Evolutionary conservation across 2,329 filamentous ascomycete species (phyloP), one percentile per base, ranked within the genome.

Genomic region (Bimuria novae-zelandiae): DNA sequence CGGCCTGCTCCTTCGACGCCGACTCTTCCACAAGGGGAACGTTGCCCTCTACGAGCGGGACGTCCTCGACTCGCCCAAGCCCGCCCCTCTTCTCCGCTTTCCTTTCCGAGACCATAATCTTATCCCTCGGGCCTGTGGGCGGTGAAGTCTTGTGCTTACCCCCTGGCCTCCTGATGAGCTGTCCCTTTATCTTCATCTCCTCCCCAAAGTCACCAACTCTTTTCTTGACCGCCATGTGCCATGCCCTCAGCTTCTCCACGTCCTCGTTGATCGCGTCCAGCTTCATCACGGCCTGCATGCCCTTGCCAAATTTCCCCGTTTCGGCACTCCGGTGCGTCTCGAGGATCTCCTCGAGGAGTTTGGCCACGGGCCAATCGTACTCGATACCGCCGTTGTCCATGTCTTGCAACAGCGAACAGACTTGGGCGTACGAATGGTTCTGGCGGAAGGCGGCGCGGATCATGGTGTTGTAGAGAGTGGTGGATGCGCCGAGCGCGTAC

Each of bases 401-500:
- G 73, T 90, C 87, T 36, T 81, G 77, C 4, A 90, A 73, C 1
- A 88, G 68, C 3, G 79, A 75, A 44, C 85, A 72, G 21, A 88
- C 81, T 1, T 78, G 77, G 3, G 65, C 58, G 2, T 84, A 76
- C 62, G 90, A 84, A 19, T 83, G 80, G 57, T 84, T 82, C 10
- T 83, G 81, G 29, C 75, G 71, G 84, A 87, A 90, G 50, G 84
- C 77, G 19, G 87, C 80, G 12, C 77, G 72, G 21, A 90, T 78
- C 29, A 91, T 79, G 43, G 84, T 79, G 65, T 88, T 86, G 76
- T 89, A 92, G 36, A 92, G 83, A 0, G 81, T 76, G 0, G 88
- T 88, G 16, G 85, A 86, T 5, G 84, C 86, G 42, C 88, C 89
- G 0, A 93, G 80, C 6, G 90, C 85, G 64, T 88, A 90, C 0